Base-by-base conservation (phyloP, 163 green algal genomes). In the Coccomyxa subellipsoidea region DNA sequence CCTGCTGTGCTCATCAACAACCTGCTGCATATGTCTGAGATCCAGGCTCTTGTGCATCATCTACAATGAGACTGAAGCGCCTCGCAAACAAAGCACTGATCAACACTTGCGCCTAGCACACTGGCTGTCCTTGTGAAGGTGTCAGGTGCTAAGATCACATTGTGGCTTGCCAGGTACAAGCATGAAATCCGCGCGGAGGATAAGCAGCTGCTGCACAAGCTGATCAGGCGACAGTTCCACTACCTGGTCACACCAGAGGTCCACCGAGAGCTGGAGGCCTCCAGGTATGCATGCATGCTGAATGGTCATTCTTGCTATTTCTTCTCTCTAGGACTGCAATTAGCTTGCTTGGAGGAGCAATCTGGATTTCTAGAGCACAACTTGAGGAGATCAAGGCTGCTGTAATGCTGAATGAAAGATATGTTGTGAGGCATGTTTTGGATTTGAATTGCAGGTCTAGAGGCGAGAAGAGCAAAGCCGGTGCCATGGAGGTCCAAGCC, bases 241-340 rank as follows among this genome's bases (percentile, higher is more conserved):
- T 95, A 98, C 85, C 82, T 92, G 80, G 91, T 98, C 32, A 95
- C 91, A 0, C 95, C 95, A 0, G 95, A 98, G 88, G 88, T 98
- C 1, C 69, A 92, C 47, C 90, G 96, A 0, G 96, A 98, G 88
- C 86, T 98, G 40, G 90, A 98, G 76, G 79, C 84, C 1, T 81
- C 78, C 4, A 83, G 82, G 79, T 88, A 34, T 32, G 73, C 73
- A 29, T 70, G n/a, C 12, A 40, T 83, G 38, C 21, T 79, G 8
- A 38, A 36, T 36, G 34, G 5, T 34, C 6, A 4, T n/a, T 31
- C 9, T 23, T 77, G 71, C 25, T 53, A 31, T 32, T 31, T 18
- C 75, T 75, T 4, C 54, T 32, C n/a, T 27, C 32, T 4, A 79
- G 37, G 25, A 34, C n/a, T n/a, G 37, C 31, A 23, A 25, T 21